A percentile compares a stretch with the other conserved stretches of the same genome.
Evolutionary conservation across 768 basidiomycete species (phyloP).

Genomic region (Mycena galopus): DNA sequence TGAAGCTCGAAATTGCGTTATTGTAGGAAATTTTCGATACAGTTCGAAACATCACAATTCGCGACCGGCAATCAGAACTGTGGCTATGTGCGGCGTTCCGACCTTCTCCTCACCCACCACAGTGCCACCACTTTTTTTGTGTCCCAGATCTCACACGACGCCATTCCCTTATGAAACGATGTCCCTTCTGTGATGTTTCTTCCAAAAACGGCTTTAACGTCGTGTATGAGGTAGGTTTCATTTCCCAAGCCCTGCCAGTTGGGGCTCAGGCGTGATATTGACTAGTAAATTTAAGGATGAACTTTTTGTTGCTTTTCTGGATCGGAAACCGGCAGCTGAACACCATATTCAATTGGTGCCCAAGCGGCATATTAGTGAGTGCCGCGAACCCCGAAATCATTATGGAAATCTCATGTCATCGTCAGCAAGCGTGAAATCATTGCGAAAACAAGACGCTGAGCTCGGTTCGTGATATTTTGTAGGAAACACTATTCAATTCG

Average conservation of each 20-base stretch:
- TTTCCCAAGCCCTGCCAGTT: background rate
- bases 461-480: conserved; percentile 56
- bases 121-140: background rate
- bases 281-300: conserved; percentile 52
- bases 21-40: too few species aligned
- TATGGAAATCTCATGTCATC: conserved; percentile 16
- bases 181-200: conserved; percentile 62
- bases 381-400: background rate
- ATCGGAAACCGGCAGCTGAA: conserved; percentile 61
- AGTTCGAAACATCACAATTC: too few species aligned
- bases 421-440: conserved; percentile 63
- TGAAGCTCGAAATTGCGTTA: too few species aligned
- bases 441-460: conserved; percentile 58
- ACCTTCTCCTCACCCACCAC: background rate
- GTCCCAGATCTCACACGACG: background rate
- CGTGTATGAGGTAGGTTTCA: conserved; percentile 59
- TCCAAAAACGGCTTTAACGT: conserved; percentile 59
- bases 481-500: background rate
- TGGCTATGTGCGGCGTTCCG: conserved; percentile 64
- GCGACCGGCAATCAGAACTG: too few species aligned
- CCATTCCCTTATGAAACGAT: conserved; percentile 66
- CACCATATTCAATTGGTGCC: conserved; percentile 68
- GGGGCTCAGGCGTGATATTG: too few species aligned
- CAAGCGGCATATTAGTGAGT: conserved; percentile 64
- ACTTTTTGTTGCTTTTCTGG: conserved; percentile 64